A percentile compares a stretch with the other conserved stretches of the same genome.
phyloP scores from a whole-genome alignment of 2,329 filamentous ascomycete species.

The Diaporthe sp. region DNA sequence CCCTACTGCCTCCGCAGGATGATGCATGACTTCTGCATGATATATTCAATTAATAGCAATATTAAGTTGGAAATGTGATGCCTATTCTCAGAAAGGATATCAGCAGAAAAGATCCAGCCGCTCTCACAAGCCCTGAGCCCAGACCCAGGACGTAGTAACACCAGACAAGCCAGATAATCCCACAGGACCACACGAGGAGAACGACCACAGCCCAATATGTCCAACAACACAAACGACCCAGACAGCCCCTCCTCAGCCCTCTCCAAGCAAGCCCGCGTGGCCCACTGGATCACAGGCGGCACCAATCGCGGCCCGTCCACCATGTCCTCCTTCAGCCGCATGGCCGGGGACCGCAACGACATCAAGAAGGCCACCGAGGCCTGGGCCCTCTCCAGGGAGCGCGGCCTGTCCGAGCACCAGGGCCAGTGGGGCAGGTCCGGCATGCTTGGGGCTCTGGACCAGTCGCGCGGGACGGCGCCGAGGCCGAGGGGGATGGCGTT shows the following conservation, averaged over 20 bases:
- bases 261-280: slow-evolving; percentile 34
- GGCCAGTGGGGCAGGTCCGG: slow-evolving; percentile 22
- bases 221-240: slow-evolving; percentile 12
- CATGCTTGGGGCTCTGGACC: background rate
- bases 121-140: background rate
- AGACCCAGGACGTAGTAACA: background rate
- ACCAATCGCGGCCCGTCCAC: slow-evolving; percentile 30
- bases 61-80: background rate
- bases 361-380: slow-evolving; percentile 20
- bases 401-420: slow-evolving; percentile 1
- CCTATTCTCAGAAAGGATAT: background rate
- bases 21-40: background rate
- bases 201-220: background rate
- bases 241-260: slow-evolving; percentile 20
- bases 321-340: slow-evolving; percentile 17
- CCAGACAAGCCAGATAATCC: background rate
- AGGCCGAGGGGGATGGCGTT: slow-evolving; percentile 33
- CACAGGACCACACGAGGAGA: background rate
- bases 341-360: slow-evolving; percentile 32
- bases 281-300: slow-evolving; percentile 38
- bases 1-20: background rate
- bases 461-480: background rate
- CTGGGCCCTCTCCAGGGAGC: slow-evolving; percentile 48
- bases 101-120: background rate
- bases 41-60: background rate